Conservation (phyloP, 116 monocot genomes). For the Posidonia oceanica region DNA sequence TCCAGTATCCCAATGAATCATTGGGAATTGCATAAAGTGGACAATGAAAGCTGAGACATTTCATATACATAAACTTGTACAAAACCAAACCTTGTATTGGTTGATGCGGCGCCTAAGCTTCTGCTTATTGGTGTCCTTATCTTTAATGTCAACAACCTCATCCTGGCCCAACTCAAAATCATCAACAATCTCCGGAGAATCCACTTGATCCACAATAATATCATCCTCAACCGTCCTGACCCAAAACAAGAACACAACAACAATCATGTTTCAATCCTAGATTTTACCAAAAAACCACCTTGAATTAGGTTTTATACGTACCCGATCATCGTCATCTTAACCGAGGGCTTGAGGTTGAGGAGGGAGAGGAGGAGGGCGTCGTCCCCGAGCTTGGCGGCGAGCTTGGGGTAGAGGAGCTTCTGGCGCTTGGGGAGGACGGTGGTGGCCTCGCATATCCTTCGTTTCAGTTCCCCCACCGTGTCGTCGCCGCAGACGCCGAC, state of each 20-base stretch:
- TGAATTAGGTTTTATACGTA: slow-evolving; percentile 6
- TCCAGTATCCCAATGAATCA: no score
- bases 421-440: slow-evolving; percentile 91
- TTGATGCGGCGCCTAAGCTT: slow-evolving; percentile 52
- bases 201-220: slow-evolving; percentile 81
- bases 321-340: slow-evolving; percentile 98
- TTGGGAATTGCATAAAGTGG: background rate
- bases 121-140: slow-evolving; percentile 77
- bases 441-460: slow-evolving; percentile 87
- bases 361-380: slow-evolving; percentile 72
- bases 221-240: slow-evolving; percentile 85
- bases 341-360: slow-evolving; percentile 55
- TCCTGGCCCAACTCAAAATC: slow-evolving; percentile 90
- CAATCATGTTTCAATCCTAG: background rate
- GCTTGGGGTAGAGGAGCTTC: slow-evolving; percentile 92
- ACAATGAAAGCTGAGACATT: background rate
- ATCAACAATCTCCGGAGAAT: slow-evolving; percentile 80
- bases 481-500: slow-evolving; percentile 87
- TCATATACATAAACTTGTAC: background rate
- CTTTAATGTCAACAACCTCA: slow-evolving; percentile 79
- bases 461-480: slow-evolving; percentile 83
- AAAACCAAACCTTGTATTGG: slow-evolving; percentile 66
- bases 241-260: background rate
- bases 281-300: no score
- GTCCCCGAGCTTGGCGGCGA: slow-evolving; percentile 63